Base-by-base conservation (phyloP, 352 stramenopile genomes). In the Peronospora destructor region DNA sequence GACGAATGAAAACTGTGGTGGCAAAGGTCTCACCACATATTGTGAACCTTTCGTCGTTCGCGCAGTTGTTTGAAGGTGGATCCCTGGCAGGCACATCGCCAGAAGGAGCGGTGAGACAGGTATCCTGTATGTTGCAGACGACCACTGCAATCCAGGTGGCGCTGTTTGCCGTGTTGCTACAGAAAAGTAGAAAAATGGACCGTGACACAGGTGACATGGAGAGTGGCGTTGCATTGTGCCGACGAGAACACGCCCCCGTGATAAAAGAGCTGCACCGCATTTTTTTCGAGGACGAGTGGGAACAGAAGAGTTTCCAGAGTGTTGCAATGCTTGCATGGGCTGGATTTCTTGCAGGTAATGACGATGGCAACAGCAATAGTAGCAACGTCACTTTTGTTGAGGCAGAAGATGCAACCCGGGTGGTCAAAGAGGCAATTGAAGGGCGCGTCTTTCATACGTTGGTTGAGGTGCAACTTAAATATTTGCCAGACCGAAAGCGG, bases 1-100 rank as follows among this genome's bases (percentile, higher is more conserved):
- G 59, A 30, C 76, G 73, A 4, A 54, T 90, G 6, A 73, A 89
- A 37, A 44, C 59, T 0, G 66, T 72, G 17, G 72, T 89, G 26
- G 61, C 76, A 1, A 85, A 87, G 50, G 73, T 92, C 5, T 87
- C 82, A 19, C 76, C 79, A 40, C 76, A 91, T 50, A 87, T 91
- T 55, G 76, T 91, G 17, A 91, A 91, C 59, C 56, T 90, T 0
- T 84, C 76, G 45, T 81, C 76, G 38, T 84, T 87, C 45, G 58
- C 66, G 4, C 76, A 90, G 66, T 61, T 90, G 8, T 87, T 85
- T 56, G 72, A 87, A 53, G 73, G 73, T 34, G 73, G 72, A 30
- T 87, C 67, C 12, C 53, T 85, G 6, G 73, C 71, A 17, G 74
- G 73, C 8, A 79, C 72, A 34, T 84, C 75, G 6, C 79, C 76